Conservation (phyloP, 148 eudicot genomes). For the Fagopyrum esculentum region DNA sequence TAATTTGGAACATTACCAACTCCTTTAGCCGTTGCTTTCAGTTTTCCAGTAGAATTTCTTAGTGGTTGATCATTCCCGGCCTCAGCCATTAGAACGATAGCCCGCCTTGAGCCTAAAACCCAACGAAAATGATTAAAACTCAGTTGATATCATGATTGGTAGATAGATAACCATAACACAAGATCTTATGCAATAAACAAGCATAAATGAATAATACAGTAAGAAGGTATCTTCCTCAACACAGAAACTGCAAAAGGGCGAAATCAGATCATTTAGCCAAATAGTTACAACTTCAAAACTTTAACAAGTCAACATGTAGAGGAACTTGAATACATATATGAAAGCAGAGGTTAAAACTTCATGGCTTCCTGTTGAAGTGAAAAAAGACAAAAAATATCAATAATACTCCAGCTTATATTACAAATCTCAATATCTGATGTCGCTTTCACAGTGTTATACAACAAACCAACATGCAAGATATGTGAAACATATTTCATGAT, state of each 20-base stretch:
- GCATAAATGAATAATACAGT: not conserved
- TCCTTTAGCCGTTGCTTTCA: constrained; percentile 19
- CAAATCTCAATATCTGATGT: not conserved
- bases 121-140: not conserved
- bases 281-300: not conserved
- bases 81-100: constrained; percentile 10
- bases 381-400: not conserved
- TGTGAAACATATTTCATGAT: too few relatives aligned
- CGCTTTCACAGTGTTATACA: not conserved
- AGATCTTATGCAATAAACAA: not conserved
- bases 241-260: not conserved
- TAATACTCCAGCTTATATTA: not conserved
- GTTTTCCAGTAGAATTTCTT: constrained; percentile 25
- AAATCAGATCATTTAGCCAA: not conserved
- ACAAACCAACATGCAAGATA: not conserved
- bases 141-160: not conserved
- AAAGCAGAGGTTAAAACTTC: not conserved
- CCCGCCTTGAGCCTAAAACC: not conserved
- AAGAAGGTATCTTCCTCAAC: not conserved
- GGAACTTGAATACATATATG: too few relatives aligned
- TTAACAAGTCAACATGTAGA: not conserved
- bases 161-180: not conserved
- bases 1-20: constrained; percentile 37
- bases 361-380: not conserved
- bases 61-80: not conserved